Base-by-base conservation (phyloP, 23 red algal genomes). In the Gracilariopsis chorda region DNA sequence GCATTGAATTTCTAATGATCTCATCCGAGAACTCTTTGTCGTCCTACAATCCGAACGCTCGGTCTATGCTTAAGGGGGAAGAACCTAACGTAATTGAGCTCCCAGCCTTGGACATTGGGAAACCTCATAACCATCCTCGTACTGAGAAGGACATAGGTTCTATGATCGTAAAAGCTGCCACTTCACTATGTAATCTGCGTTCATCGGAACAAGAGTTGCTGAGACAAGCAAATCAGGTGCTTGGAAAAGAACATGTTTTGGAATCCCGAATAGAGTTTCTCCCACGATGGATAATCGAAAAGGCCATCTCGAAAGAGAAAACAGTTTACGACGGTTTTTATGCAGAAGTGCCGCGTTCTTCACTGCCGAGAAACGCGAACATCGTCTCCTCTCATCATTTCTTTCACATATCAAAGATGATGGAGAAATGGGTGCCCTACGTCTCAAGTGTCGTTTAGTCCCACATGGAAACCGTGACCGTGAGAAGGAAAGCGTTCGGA, bases 321-420 rank as follows among this genome's bases (percentile, higher is more conserved):
- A 4, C 45, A 17, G 62, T 69, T 3, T 88, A 88, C 65, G 37
- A 41, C 8, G 65, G 69, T 8, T 8, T 29, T 3, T 74, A 73
- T 21, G 33, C 51, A 34, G 83, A 76, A 75, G 45, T 72, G 0
- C 62, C 17, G 24, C 45, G 61, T 41, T 41, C 45, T 1, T 58
- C 64, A 7, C 64, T 88, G 7, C 83, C 67, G 4, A 40, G 1
- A 1, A 11, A 77, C 30, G 60, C 62, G 39, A 88, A 88, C 24
- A 34, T 55, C 28, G 65, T 76, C 1, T 34, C 65, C 0, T 74
- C 83, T 11, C 83, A 88, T 35, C 83, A 88, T 65, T 88, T 88
- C 67, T 74, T 88, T 63, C 64, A 74, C 34, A 72, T 51, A 16
- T 88, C 0, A 72, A 88, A 42, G 34, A 77, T 76, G 65, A 88